phyloP scores from a whole-genome alignment of 768 basidiomycete species.

The Amanita pseudoporphyria region DNA sequence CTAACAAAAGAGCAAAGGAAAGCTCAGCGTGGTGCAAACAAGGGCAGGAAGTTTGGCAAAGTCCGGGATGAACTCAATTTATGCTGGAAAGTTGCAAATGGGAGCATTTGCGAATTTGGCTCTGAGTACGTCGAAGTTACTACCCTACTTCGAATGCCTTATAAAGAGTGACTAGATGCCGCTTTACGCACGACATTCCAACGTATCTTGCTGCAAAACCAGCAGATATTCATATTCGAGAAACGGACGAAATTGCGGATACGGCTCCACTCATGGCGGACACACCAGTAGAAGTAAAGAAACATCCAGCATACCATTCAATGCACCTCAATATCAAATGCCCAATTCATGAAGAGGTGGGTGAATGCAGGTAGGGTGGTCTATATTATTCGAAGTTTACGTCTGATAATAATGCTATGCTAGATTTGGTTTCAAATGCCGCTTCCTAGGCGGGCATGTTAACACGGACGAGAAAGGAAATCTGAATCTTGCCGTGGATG shows the following conservation, averaged over 20 bases:
- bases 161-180: slow-evolving; percentile 40
- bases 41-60: slow-evolving; percentile 69
- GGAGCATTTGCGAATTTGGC: slow-evolving; percentile 62
- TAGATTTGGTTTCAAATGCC: slow-evolving; percentile 80
- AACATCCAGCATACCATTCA: slow-evolving; percentile 26
- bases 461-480: slow-evolving; percentile 33
- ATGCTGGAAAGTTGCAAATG: slow-evolving; percentile 73
- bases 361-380: slow-evolving; percentile 51
- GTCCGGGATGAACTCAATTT: slow-evolving; percentile 73
- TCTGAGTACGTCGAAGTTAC: slow-evolving; percentile 35
- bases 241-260: slow-evolving; percentile 29
- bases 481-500: slow-evolving; percentile 39
- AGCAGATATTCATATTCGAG: slow-evolving; percentile 56
- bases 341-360: slow-evolving; percentile 57
- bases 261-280: slow-evolving; percentile 42
- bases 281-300: slow-evolving; percentile 16
- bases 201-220: slow-evolving; percentile 73
- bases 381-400: not conserved
- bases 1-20: slow-evolving; percentile 61
- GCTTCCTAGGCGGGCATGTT: slow-evolving; percentile 79
- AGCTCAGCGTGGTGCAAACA: slow-evolving; percentile 73
- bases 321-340: slow-evolving; percentile 44
- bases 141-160: not conserved
- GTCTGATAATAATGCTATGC: not conserved
- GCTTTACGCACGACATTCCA: slow-evolving; percentile 67